Evolutionary conservation across 140 eudicot genomes (phyloP).

Genomic region (Artemisia princeps): DNA sequence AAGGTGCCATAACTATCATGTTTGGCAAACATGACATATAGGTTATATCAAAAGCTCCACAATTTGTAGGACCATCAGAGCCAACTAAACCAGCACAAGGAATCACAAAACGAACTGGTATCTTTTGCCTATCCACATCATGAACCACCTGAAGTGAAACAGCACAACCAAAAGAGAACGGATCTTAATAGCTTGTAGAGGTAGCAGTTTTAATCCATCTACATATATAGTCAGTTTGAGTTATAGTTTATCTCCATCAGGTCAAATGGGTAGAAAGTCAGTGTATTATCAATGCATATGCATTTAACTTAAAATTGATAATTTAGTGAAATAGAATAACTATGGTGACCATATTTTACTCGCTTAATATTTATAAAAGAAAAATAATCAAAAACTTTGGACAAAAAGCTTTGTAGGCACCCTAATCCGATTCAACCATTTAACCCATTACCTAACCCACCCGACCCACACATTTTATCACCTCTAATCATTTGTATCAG

Average conservation of each 20-base stretch:
- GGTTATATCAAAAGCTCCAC: slow-evolving; percentile 80
- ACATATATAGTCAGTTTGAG: too few species aligned
- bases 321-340: too few species aligned
- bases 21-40: slow-evolving; percentile 94
- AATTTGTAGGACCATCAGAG: slow-evolving; percentile 67
- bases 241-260: too few species aligned
- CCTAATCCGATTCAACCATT: background rate
- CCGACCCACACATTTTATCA: background rate
- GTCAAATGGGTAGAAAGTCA: too few species aligned
- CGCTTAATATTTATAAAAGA: too few species aligned
- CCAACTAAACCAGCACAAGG: slow-evolving; percentile 95
- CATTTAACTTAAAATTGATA: too few species aligned
- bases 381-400: too few species aligned
- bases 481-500: background rate
- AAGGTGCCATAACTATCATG: slow-evolving; percentile 96
- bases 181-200: background rate
- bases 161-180: background rate
- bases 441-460: background rate
- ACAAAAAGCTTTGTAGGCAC: too few species aligned
- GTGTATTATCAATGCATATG: too few species aligned
- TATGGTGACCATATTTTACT: too few species aligned
- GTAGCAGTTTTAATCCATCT: background rate
- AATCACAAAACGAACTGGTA: slow-evolving; percentile 79
- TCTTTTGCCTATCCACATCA: slow-evolving; percentile 83
- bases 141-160: slow-evolving; percentile 55